A percentile compares a stretch with the other conserved stretches of the same genome.
These are phyloP conservation scores for Wallacemonas sp. DNA, from an alignment of 208 protist genomes.

Conservation along the genomic window DNA sequence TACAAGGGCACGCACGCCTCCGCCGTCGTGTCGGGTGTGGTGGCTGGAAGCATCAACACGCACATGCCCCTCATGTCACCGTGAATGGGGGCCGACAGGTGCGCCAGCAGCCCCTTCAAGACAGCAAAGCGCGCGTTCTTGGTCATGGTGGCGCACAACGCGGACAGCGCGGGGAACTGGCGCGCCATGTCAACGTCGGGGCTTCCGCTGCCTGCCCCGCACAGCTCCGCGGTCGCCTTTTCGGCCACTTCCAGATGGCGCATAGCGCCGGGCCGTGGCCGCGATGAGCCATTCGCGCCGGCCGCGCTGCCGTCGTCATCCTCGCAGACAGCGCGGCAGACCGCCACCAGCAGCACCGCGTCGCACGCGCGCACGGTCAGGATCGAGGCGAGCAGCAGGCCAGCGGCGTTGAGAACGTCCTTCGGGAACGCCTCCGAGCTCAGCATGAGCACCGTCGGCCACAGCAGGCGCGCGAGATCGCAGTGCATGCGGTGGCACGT, in stretches of 20 bases:
- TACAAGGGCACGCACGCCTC: slow-evolving; percentile 31
- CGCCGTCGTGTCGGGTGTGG: not conserved
- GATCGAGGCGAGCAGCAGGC: slow-evolving; percentile 73
- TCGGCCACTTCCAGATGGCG: not conserved
- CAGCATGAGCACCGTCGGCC: slow-evolving; percentile 66
- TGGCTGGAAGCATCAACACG: not conserved
- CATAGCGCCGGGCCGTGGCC: no score
- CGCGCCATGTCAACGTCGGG: not conserved
- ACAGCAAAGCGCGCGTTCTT: slow-evolving; percentile 85
- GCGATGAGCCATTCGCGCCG: no score
- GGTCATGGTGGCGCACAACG: slow-evolving; percentile 51
- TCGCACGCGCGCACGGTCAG: slow-evolving; percentile 68
- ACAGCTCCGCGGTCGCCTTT: slow-evolving; percentile 14
- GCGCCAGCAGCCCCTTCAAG: slow-evolving; percentile 81
- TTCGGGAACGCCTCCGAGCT: slow-evolving; percentile 73
- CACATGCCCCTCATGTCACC: slow-evolving; percentile 4
- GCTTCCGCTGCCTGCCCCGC: not conserved
- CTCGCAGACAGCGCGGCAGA: slow-evolving; percentile 44
- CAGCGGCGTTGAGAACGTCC: slow-evolving; percentile 87
- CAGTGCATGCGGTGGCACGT: slow-evolving; percentile 15
- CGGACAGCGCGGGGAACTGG: not conserved
- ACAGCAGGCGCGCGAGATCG: slow-evolving; percentile 47
- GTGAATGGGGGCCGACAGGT: slow-evolving; percentile 66
- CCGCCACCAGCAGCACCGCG: slow-evolving; percentile 40
- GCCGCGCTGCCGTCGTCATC: not conserved